These are phyloP conservation scores for Aspergillus mulundensis DNA, from an alignment of 495 filamentous ascomycete genomes.

Conservation along the genomic window DNA sequence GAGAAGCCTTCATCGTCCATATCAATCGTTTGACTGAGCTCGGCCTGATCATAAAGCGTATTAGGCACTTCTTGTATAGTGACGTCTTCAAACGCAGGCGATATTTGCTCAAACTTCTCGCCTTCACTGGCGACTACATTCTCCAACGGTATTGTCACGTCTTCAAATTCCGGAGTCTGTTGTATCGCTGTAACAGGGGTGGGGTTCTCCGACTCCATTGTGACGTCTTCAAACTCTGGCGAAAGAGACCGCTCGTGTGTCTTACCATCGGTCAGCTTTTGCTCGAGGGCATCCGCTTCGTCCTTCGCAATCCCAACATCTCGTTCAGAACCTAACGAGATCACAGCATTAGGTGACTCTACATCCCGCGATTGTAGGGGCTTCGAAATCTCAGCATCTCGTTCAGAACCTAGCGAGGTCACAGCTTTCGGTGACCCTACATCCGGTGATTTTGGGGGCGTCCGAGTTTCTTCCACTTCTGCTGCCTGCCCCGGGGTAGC, in stretches of 20 bases:
- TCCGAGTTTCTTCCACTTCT: not conserved
- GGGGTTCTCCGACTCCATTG: not conserved
- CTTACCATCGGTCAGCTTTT: slow-evolving; percentile 6
- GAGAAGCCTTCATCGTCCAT: slow-evolving; percentile 55
- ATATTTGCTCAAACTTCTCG: slow-evolving; percentile 24
- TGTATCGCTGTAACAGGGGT: not conserved
- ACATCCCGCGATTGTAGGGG: not conserved
- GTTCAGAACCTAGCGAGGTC: not conserved
- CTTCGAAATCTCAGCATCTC: not conserved
- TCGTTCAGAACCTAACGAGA: not conserved
- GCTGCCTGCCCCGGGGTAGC: not conserved
- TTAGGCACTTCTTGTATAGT: slow-evolving; percentile 5
- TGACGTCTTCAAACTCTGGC: not conserved
- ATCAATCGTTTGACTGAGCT: slow-evolving; percentile 23
- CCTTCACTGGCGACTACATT: not conserved
- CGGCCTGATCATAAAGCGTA: slow-evolving; percentile 12
- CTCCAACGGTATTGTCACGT: not conserved
- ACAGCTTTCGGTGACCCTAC: not conserved
- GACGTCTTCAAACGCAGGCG: slow-evolving; percentile 54
- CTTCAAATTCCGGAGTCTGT: not conserved
- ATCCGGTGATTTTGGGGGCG: not conserved
- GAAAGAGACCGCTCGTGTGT: slow-evolving; percentile 29
- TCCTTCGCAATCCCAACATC: not conserved
- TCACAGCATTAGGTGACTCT: not conserved
- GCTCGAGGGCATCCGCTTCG: not conserved